Percentiles rank a stretch among this genome's conserved stretches.
phyloP scores from a whole-genome alignment of 75 land plant genomes.

The Selaginella moellendorffii region DNA sequence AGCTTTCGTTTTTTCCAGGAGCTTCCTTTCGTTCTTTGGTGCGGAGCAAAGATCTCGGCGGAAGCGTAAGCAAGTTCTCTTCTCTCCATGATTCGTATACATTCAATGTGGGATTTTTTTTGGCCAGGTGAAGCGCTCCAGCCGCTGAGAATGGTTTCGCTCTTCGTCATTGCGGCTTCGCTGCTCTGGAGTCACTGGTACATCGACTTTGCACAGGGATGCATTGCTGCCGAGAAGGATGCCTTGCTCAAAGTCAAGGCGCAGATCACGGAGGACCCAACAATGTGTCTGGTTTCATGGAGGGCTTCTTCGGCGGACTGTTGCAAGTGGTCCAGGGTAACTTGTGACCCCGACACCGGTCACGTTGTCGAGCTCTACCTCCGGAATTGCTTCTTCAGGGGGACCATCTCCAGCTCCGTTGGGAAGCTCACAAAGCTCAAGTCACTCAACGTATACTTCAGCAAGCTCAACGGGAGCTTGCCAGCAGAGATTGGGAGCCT shows the following conservation, averaged over 20 bases:
- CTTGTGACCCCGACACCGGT: background rate
- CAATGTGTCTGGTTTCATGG: background rate
- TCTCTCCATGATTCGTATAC: too few species aligned
- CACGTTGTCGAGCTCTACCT: background rate
- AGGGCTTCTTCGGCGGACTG: background rate
- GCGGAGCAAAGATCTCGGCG: too few species aligned
- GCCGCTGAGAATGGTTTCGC: too few species aligned
- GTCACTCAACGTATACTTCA: background rate
- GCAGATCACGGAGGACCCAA: slow-evolving; percentile 4
- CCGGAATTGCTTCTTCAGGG: background rate
- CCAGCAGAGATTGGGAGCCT: background rate
- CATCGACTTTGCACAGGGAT: background rate
- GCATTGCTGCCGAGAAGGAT: background rate
- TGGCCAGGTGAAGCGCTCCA: too few species aligned
- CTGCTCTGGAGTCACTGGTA: too few species aligned
- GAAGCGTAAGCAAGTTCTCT: too few species aligned
- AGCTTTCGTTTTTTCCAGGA: too few species aligned
- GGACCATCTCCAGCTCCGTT: background rate
- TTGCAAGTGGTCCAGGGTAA: slow-evolving; percentile 8
- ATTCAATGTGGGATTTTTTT: too few species aligned
- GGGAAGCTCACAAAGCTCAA: background rate
- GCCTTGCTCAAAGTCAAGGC: background rate
- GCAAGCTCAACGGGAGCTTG: background rate
- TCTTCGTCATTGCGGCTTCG: too few species aligned
- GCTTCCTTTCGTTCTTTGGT: too few species aligned